These are phyloP conservation scores for Taiwanofungus camphoratus DNA, from an alignment of 1,284 basidiomycete genomes.

Conservation along the genomic window DNA sequence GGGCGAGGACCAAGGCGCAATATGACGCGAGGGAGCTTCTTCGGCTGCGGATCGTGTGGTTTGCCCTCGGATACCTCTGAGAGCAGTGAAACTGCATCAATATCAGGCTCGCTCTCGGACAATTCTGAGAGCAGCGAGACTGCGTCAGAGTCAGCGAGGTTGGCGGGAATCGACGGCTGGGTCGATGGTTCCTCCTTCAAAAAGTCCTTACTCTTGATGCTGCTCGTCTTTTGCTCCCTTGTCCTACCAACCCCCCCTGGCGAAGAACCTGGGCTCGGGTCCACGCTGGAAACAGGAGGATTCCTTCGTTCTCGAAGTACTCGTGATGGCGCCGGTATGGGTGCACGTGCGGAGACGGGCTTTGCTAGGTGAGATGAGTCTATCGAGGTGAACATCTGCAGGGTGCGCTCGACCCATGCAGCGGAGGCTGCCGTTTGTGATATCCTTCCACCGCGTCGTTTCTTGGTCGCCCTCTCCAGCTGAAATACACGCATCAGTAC, in stretches of 20 bases:
- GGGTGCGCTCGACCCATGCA: constrained; percentile 52
- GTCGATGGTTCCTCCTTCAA: constrained; percentile 1
- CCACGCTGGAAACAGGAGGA: constrained; percentile 17
- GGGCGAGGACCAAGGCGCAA: constrained; percentile 23
- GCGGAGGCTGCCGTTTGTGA: constrained; percentile 31
- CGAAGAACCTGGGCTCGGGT: constrained; percentile 13
- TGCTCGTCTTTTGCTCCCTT: constrained; percentile 3
- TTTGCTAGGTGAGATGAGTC: constrained; percentile 28
- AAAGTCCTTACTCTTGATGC: not conserved
- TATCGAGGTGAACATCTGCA: constrained; percentile 38
- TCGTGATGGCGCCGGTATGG: constrained; percentile 38
- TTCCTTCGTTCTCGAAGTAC: constrained; percentile 55
- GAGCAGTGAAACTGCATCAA: constrained; percentile 3
- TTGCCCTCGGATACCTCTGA: constrained; percentile 9
- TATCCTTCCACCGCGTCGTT: constrained; percentile 42
- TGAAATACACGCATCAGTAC: constrained; percentile 24
- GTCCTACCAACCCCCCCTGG: constrained; percentile 7
- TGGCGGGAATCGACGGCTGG: not conserved
- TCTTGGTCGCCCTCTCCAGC: constrained; percentile 71
- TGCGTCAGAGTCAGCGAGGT: not conserved
- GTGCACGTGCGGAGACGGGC: constrained; percentile 20
- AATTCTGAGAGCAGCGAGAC: not conserved
- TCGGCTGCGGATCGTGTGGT: constrained; percentile 9
- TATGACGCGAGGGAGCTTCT: constrained; percentile 26
- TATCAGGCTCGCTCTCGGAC: not conserved